Evolutionary conservation across 2,329 filamentous ascomycete species (phyloP).

Genomic region (Aspergillus sp.): DNA sequence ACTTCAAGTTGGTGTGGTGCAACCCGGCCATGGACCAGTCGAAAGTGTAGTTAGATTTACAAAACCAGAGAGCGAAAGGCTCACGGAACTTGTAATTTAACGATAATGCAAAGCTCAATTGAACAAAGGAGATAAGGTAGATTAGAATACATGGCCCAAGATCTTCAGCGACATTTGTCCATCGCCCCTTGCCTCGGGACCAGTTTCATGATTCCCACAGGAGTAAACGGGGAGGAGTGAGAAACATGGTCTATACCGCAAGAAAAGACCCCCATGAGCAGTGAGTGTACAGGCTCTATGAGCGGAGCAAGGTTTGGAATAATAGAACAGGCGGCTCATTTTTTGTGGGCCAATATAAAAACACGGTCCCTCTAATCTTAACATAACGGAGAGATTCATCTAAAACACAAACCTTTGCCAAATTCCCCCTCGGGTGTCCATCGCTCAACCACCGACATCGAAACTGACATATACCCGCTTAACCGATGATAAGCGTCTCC

Average conservation of each 20-base stretch:
- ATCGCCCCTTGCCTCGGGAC: constrained; percentile 2
- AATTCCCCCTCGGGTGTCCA: constrained; percentile 10
- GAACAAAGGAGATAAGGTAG: constrained; percentile 9
- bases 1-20: no score
- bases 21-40: no score
- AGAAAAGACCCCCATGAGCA: constrained; percentile 12
- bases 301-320: constrained; percentile 12
- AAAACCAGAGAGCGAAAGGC: not conserved
- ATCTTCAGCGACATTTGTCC: constrained; percentile 2
- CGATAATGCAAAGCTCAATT: constrained; percentile 6
- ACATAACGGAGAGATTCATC: constrained; percentile 34
- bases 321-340: constrained; percentile 30
- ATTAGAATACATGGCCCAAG: constrained; percentile 13
- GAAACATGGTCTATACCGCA: constrained; percentile 24
- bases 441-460: constrained; percentile 1
- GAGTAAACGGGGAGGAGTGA: constrained; percentile 3
- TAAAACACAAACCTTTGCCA: constrained; percentile 27
- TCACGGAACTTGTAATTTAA: not conserved
- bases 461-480: constrained; percentile 41
- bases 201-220: constrained; percentile 4
- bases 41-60: no score
- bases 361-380: constrained; percentile 39
- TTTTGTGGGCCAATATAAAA: constrained; percentile 40
- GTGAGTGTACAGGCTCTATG: constrained; percentile 20
- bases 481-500: constrained; percentile 88